These are phyloP conservation scores for Coemansia sp. DNA, from an alignment of 192 early-diverging fungal species.

Conservation along the genomic window DNA sequence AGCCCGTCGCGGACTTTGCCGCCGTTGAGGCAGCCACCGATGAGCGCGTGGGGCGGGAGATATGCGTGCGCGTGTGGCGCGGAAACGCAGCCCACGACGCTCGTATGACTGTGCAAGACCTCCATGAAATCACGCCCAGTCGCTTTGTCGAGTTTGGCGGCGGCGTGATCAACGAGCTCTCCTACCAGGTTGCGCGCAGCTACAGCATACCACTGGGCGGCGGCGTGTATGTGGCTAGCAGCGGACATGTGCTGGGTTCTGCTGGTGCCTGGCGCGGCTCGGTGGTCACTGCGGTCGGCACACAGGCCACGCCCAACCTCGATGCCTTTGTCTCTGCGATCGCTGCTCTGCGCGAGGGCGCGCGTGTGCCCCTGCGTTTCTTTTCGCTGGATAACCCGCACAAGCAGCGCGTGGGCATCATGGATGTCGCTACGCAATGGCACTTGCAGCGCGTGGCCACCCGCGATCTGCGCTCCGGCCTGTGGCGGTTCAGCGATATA, in stretches of 20 bases:
- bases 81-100: conserved; percentile 52
- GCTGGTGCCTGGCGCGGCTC: conserved; percentile 66
- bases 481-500: conserved; percentile 74
- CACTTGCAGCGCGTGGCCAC: conserved; percentile 70
- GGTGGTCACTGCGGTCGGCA: conserved; percentile 70
- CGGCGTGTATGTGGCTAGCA: conserved; percentile 81
- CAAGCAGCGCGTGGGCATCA: conserved; percentile 76
- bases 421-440: conserved; percentile 88
- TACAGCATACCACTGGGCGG: conserved; percentile 62
- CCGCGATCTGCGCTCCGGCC: conserved; percentile 73
- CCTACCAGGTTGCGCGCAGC: conserved; percentile 71
- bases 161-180: conserved; percentile 73
- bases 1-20: conserved; percentile 64
- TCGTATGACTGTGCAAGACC: conserved; percentile 58
- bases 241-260: conserved; percentile 65
- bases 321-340: conserved; percentile 75
- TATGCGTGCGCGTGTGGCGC: conserved; percentile 59
- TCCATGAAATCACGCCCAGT: conserved; percentile 77
- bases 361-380: conserved; percentile 63
- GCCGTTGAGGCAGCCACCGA: conserved; percentile 59
- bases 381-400: conserved; percentile 79
- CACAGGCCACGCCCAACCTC: conserved; percentile 66
- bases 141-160: conserved; percentile 87
- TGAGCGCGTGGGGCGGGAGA: conserved; percentile 47
- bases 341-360: conserved; percentile 68